Percentiles rank a stretch among this genome's conserved stretches.
phyloP scores from a whole-genome alignment of 2,329 filamentous ascomycete genomes.

The Aureobasidium pullulans region DNA sequence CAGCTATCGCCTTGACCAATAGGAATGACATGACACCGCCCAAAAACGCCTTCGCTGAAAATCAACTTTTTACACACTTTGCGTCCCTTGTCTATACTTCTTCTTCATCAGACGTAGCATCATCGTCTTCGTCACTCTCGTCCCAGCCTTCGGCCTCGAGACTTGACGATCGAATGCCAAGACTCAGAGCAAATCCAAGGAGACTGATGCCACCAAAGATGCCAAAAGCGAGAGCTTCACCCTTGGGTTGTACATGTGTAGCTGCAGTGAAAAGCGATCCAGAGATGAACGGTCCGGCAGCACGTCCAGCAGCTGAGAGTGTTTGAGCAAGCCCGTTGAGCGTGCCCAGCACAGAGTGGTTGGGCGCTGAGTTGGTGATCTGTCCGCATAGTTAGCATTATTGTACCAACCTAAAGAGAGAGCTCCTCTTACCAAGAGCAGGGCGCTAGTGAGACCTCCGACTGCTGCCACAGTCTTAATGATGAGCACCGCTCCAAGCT shows the following conservation, averaged over 20 bases:
- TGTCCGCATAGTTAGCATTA: slow-evolving; percentile 27
- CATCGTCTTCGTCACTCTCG: slow-evolving; percentile 33
- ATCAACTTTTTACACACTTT: neutral
- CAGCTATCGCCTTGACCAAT: neutral
- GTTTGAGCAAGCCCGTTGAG: slow-evolving; percentile 93
- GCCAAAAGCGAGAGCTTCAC: slow-evolving; percentile 79
- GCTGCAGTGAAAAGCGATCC: slow-evolving; percentile 79
- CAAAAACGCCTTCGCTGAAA: slow-evolving; percentile 16
- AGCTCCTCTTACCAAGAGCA: slow-evolving; percentile 51
- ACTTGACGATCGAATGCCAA: slow-evolving; percentile 61
- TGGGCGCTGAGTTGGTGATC: slow-evolving; percentile 91
- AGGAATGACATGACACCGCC: slow-evolving; percentile 4
- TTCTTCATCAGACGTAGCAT: slow-evolving; percentile 41
- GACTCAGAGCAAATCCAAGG: slow-evolving; percentile 69
- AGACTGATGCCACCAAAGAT: slow-evolving; percentile 79
- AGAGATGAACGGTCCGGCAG: slow-evolving; percentile 80
- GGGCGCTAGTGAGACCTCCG: slow-evolving; percentile 79
- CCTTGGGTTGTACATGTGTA: slow-evolving; percentile 65
- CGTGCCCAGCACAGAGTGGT: slow-evolving; percentile 76
- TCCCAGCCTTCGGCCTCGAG: slow-evolving; percentile 54
- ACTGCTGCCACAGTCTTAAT: slow-evolving; percentile 88
- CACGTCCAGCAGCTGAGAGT: slow-evolving; percentile 80
- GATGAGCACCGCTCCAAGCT: slow-evolving; percentile 73
- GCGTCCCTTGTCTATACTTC: slow-evolving; percentile 21
- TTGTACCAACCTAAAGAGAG: slow-evolving; percentile 38